Conservation (phyloP, 306 rosid genomes). For the Cyamopsis tetragonoloba region DNA sequence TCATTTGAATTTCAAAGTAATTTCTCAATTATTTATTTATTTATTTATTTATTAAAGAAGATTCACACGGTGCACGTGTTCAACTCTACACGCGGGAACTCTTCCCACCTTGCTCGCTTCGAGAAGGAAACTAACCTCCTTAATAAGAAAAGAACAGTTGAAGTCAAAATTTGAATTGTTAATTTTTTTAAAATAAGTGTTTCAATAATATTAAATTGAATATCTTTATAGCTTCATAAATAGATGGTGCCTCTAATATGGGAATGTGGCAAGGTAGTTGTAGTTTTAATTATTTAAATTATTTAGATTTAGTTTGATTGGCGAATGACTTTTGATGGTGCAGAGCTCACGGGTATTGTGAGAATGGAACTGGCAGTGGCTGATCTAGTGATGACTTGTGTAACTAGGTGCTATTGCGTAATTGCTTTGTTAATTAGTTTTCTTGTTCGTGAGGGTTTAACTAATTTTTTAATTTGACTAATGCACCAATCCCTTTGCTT, state of each 20-base stretch:
- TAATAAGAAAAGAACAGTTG: not conserved
- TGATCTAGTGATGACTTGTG: slow-evolving; percentile 18
- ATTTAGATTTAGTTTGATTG: not conserved
- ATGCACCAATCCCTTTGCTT: not conserved
- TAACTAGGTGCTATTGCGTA: not conserved
- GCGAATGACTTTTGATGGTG: not conserved
- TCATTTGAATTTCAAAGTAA: not conserved
- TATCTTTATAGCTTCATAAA: not conserved
- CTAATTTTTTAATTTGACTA: not conserved
- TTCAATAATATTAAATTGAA: too few relatives aligned
- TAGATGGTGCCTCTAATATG: not conserved
- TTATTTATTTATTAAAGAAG: not conserved
- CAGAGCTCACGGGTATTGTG: slow-evolving; percentile 13
- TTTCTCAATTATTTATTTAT: not conserved
- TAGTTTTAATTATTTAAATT: too few relatives aligned
- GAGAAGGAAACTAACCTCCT: not conserved
- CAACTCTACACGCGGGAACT: slow-evolving; percentile 1
- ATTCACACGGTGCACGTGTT: slow-evolving; percentile 29
- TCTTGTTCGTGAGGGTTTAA: not conserved
- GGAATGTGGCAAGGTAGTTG: too few relatives aligned
- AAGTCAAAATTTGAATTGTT: not conserved
- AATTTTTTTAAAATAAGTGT: too few relatives aligned
- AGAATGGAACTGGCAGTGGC: not conserved
- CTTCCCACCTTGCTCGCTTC: slow-evolving; percentile 9
- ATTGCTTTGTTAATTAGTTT: not conserved